Evolutionary conservation across 2,329 filamentous ascomycete species (phyloP), one percentile per base, ranked within the genome.

Genomic region (Verticillium zaregamsianum): DNA sequence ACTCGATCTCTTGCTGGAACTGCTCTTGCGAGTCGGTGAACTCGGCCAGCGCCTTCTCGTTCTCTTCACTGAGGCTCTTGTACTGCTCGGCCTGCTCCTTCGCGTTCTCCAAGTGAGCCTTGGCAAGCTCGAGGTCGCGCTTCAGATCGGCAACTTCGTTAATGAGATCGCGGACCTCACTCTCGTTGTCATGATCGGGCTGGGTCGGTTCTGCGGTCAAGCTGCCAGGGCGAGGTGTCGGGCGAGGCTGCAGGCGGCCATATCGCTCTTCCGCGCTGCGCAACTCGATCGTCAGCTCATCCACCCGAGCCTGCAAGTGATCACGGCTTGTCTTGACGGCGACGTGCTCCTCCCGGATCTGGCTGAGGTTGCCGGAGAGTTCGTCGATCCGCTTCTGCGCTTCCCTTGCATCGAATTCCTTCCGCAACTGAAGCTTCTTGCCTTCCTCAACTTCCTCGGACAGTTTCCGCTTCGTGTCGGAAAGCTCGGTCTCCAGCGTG

Each of bases 311-410:
- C 73, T 98, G 93, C 2, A 99, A 82, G 72, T 97, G 91, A 73
- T 98, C 94, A 57, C 90, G 88, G 56, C 87, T 91, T 1, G 94
- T 97, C 80, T 96, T 97, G 28, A 89, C 87, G 31, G 89, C 88
- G 55, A 95, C 87, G 59, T 96, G 85, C 68, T 97, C 93, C 74
- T 98, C 93, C 55, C 94, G 91, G 58, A 89, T 87, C 64, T 92
- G 87, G 67, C 91, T 84, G 49, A 97, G 80, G 68, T 87, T 94
- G 35, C 88, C 82, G 65, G 94, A 90, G 55, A 99, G 85, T 70
- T 98, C 94, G 67, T 99, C 94, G 64, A 98, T 95, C 59, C 93
- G 88, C 75, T 93, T 95, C 73, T 97, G 92, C 58, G 86, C 88
- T 72, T 98, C 92, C 66, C 92, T 90, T 52, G 90, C 86, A 64